Percentiles rank a stretch among this genome's conserved stretches.
phyloP scores from a whole-genome alignment of 2,329 filamentous ascomycete genomes.

The Xylariaceae sp. region DNA sequence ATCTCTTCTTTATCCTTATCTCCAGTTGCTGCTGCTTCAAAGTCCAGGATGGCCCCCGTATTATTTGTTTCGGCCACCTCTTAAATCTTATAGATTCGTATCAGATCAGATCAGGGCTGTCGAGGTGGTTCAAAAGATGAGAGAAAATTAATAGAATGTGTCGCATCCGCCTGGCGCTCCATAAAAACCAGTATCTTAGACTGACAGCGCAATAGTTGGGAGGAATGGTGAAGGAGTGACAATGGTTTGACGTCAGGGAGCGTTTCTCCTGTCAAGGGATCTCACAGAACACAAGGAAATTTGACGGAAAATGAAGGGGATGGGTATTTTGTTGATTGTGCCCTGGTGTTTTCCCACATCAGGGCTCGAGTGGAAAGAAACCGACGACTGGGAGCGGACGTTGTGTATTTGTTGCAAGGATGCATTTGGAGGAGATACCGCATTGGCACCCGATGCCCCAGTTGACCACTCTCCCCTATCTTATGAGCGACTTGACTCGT shows the following conservation, averaged over 20 bases:
- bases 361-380: conserved; percentile 9
- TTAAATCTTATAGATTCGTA: not conserved
- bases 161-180: conserved; percentile 12
- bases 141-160: conserved; percentile 8
- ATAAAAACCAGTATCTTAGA: not conserved
- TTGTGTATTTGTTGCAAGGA: conserved; percentile 24
- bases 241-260: not conserved
- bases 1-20: conserved; percentile 19
- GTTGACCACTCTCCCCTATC: conserved; percentile 26
- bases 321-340: conserved; percentile 24
- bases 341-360: conserved; percentile 15
- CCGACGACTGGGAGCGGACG: conserved; percentile 16
- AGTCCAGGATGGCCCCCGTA: conserved; percentile 8
- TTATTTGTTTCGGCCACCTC: conserved; percentile 16
- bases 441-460: conserved; percentile 26
- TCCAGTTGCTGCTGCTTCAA: conserved; percentile 9
- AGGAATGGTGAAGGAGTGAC: conserved; percentile 1
- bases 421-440: conserved; percentile 17
- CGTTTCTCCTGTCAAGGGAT: conserved; percentile 4
- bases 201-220: not conserved
- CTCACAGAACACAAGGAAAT: conserved; percentile 12
- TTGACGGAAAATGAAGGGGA: conserved; percentile 15
- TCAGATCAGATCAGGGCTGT: not conserved
- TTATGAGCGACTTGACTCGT: conserved; percentile 22
- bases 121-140: not conserved